Evolutionary conservation across 1,284 basidiomycete genomes (phyloP).

Genomic region (Vanrija sp.): DNA sequence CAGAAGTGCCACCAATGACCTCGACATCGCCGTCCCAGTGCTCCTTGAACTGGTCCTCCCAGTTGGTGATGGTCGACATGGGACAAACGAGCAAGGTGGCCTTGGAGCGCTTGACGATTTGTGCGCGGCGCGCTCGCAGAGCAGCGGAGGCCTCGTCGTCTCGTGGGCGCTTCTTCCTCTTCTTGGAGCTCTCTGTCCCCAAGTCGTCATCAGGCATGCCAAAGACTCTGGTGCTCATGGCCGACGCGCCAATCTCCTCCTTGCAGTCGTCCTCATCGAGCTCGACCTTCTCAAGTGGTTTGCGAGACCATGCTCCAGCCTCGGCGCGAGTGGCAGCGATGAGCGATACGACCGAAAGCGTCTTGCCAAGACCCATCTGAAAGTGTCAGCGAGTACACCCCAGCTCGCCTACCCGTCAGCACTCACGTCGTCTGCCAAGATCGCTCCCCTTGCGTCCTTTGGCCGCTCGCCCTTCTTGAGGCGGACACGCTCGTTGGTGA

Average conservation of each 20-base stretch:
- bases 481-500: constrained; percentile 72
- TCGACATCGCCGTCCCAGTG: constrained; percentile 84
- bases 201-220: constrained; percentile 61
- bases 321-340: constrained; percentile 77
- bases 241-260: constrained; percentile 54
- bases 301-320: constrained; percentile 56
- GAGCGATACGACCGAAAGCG: constrained; percentile 84
- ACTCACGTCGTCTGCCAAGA: constrained; percentile 88
- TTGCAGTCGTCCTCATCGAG: constrained; percentile 49
- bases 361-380: constrained; percentile 97
- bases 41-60: constrained; percentile 97
- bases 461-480: constrained; percentile 55
- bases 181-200: constrained; percentile 16
- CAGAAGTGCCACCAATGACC: constrained; percentile 64
- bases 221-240: constrained; percentile 75
- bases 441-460: constrained; percentile 76
- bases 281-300: constrained; percentile 56
- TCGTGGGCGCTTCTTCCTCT: constrained; percentile 39
- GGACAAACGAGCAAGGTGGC: constrained; percentile 97
- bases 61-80: constrained; percentile 92
- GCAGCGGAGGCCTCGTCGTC: constrained; percentile 20
- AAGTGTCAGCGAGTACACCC: constrained; percentile 17
- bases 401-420: no score
- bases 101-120: constrained; percentile 73
- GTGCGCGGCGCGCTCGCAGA: constrained; percentile 58